Percentiles rank a stretch among this genome's conserved stretches.
These are phyloP conservation scores for Patellaria atrata DNA, from an alignment of 495 filamentous ascomycete genomes.

Conservation along the genomic window DNA sequence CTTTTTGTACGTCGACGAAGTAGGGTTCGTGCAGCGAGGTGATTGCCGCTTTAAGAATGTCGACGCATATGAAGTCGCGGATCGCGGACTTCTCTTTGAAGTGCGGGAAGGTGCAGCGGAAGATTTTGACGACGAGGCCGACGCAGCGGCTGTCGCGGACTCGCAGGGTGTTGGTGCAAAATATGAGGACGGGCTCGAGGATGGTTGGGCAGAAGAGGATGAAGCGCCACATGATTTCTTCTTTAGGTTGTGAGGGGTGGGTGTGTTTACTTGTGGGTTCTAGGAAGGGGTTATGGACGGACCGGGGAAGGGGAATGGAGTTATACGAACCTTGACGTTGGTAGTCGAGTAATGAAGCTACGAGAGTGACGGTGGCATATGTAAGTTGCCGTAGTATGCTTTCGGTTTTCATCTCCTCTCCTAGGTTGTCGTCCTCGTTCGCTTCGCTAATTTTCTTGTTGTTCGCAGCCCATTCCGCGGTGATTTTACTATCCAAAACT, in stretches of 20 bases:
- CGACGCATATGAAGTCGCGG: slow-evolving; percentile 77
- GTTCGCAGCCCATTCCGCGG: slow-evolving; percentile 60
- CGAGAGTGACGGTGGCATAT: slow-evolving; percentile 78
- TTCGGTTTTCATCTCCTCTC: slow-evolving; percentile 95
- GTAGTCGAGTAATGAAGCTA: slow-evolving; percentile 74
- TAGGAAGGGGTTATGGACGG: slow-evolving; percentile 32
- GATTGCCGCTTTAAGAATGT: slow-evolving; percentile 70
- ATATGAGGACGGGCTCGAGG: slow-evolving; percentile 75
- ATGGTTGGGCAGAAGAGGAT: slow-evolving; percentile 65
- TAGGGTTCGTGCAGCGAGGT: slow-evolving; percentile 86
- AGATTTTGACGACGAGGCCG: slow-evolving; percentile 59
- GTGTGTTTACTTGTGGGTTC: slow-evolving; percentile 21
- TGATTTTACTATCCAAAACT: slow-evolving; percentile 77
- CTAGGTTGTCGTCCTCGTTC: slow-evolving; percentile 52
- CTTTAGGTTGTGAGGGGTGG: slow-evolving; percentile 5
- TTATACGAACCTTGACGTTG: slow-evolving; percentile 17
- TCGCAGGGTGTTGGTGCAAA: slow-evolving; percentile 77
- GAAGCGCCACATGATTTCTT: slow-evolving; percentile 34
- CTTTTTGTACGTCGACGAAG: slow-evolving; percentile 92
- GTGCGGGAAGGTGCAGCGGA: slow-evolving; percentile 12
- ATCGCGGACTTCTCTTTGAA: slow-evolving; percentile 32
- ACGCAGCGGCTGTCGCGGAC: slow-evolving; percentile 88
- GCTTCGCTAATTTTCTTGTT: slow-evolving; percentile 49
- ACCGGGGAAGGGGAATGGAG: not conserved
- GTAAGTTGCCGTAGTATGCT: slow-evolving; percentile 91